These are phyloP conservation scores for Xylariaceae sp. DNA, from an alignment of 2,329 filamentous ascomycete genomes.

Conservation along the genomic window DNA sequence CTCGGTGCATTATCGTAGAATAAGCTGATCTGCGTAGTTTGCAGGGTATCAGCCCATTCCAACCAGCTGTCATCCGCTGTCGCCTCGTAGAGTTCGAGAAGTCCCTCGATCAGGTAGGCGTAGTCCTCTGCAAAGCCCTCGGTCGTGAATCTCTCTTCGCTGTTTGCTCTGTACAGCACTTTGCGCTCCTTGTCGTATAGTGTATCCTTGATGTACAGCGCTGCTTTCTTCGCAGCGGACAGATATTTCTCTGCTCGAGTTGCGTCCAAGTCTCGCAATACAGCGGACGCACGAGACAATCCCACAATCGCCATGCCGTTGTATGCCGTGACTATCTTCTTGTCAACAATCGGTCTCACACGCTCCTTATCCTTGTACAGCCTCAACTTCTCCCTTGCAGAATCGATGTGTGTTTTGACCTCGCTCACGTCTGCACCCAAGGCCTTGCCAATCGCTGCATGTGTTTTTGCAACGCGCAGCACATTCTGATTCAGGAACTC, in stretches of 20 bases:
- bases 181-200: constrained; percentile 66
- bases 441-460: constrained; percentile 68
- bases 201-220: constrained; percentile 67
- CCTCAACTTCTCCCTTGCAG: constrained; percentile 65
- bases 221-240: constrained; percentile 64
- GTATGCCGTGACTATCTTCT: constrained; percentile 83
- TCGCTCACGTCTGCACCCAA: constrained; percentile 70
- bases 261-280: constrained; percentile 56
- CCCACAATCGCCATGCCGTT: constrained; percentile 86
- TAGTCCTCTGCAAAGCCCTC: constrained; percentile 91
- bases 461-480: constrained; percentile 66
- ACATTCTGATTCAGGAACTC: constrained; percentile 96
- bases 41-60: constrained; percentile 76
- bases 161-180: constrained; percentile 72
- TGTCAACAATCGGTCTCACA: constrained; percentile 74
- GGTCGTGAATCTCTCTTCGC: constrained; percentile 61
- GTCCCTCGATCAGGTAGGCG: constrained; percentile 78
- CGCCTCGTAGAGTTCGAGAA: constrained; percentile 80
- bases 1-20: constrained; percentile 67
- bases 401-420: constrained; percentile 63
- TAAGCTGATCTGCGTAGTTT: constrained; percentile 68
- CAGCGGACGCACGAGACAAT: constrained; percentile 70
- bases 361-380: constrained; percentile 72
- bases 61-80: constrained; percentile 76
- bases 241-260: constrained; percentile 54